phyloP scores from a whole-genome alignment of 257 asterid species.

The Osmanthus fragrans region DNA sequence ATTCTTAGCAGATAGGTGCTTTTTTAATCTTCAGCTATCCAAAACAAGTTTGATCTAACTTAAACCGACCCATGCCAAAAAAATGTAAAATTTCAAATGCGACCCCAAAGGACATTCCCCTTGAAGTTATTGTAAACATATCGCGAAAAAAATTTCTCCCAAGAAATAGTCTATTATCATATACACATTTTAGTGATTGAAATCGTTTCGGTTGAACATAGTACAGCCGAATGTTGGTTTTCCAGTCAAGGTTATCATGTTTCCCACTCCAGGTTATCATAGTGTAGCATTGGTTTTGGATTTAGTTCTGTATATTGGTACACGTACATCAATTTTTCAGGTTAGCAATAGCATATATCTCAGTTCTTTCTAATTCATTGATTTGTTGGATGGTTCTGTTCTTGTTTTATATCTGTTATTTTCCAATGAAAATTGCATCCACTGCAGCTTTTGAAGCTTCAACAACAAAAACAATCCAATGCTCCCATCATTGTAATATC shows the following conservation, averaged over 20 bases:
- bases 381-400: not conserved
- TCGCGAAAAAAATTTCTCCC: not conserved
- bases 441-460: not conserved
- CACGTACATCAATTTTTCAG: not conserved
- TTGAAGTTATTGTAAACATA: not conserved
- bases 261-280: not conserved
- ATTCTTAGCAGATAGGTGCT: not conserved
- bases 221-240: not conserved
- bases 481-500: slow-evolving; percentile 6
- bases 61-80: not conserved
- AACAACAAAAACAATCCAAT: not conserved
- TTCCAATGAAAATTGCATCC: not conserved
- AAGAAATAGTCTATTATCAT: not conserved
- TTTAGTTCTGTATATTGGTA: not conserved
- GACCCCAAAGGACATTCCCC: not conserved
- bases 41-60: not conserved
- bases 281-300: not conserved
- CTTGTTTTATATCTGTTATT: not conserved
- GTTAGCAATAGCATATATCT: not conserved
- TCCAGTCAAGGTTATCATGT: not conserved
- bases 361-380: not conserved
- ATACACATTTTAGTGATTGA: not conserved
- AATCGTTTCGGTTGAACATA: not conserved
- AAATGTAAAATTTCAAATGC: not conserved
- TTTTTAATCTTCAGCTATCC: not conserved